phyloP scores from a whole-genome alignment of 2,329 filamentous ascomycete genomes.

The Cladophialophora psammophila region DNA sequence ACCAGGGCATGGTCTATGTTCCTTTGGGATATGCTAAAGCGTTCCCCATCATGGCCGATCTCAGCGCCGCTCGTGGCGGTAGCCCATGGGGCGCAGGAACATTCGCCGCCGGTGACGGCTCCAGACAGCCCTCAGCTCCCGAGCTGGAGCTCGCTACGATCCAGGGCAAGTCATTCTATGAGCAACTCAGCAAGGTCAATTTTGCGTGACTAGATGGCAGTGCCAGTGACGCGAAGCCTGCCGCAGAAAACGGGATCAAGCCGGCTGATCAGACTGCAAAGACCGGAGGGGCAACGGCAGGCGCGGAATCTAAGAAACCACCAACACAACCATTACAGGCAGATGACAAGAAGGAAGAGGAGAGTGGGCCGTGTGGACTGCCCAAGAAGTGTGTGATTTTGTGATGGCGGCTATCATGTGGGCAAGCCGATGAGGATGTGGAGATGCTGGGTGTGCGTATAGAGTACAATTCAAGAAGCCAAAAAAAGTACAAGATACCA shows the following conservation, averaged over 20 bases:
- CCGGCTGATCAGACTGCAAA: slow-evolving; percentile 35
- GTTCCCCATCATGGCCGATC: slow-evolving; percentile 73
- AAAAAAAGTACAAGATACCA: slow-evolving; percentile 13
- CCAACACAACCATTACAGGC: slow-evolving; percentile 44
- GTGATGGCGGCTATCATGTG: slow-evolving; percentile 46
- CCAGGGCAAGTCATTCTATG: slow-evolving; percentile 87
- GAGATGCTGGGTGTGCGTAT: not conserved
- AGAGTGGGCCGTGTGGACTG: slow-evolving; percentile 75
- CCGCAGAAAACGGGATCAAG: slow-evolving; percentile 42
- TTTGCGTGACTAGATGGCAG: slow-evolving; percentile 80
- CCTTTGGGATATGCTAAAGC: slow-evolving; percentile 88
- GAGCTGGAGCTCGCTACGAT: slow-evolving; percentile 81
- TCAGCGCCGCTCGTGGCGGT: slow-evolving; percentile 84
- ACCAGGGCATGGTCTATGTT: slow-evolving; percentile 97
- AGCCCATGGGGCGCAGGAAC: slow-evolving; percentile 93
- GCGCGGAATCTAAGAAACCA: slow-evolving; percentile 41
- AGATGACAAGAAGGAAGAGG: slow-evolving; percentile 57
- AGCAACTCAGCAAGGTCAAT: slow-evolving; percentile 73
- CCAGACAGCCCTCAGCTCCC: slow-evolving; percentile 75
- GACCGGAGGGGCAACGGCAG: slow-evolving; percentile 37
- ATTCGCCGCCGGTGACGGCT: slow-evolving; percentile 79
- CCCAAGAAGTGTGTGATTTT: slow-evolving; percentile 76
- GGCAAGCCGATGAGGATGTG: not conserved
- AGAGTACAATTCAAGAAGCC: not conserved
- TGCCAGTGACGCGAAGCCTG: slow-evolving; percentile 44